Evolutionary conservation across 1,284 basidiomycete genomes (phyloP), one percentile per base, ranked within the genome.

Genomic region (Somion occarium): DNA sequence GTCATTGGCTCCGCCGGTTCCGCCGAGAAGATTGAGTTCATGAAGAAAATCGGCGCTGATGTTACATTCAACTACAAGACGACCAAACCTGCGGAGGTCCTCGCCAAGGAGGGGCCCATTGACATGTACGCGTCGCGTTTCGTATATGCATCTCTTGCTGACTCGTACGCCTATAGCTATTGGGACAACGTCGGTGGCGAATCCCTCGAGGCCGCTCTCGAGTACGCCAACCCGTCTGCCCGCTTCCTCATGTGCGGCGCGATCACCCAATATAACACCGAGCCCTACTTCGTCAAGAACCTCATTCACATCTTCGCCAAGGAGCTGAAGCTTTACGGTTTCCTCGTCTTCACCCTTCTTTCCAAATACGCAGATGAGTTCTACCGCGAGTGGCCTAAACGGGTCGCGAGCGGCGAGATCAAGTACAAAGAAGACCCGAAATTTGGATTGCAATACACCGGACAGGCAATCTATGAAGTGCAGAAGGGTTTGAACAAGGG

Each of bases 11-110:
- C 88, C 1, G 84, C 86, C 0, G 87, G 88, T 0, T 80, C 82
- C 0, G 74, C 80, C 7, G 82, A 83, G 48, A 92, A 91, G 66
- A 80, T 85, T 48, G 65, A 72, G 11, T 85, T 80, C 64, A 73
- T 88, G 58, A 78, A 78, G 57, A 65, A 74, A 30, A 65, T 89
- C 43, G 86, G 87, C 0, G 81, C 81, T 3, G 86, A 92, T 61
- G 76, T 81, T 12, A 81, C 76, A 0, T 81, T 91, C 70, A 88
- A 91, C 68, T 91, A 91, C 72, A 91, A 90, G 68, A 77, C 70
- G 0, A 66, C 66, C 15, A 67, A 69, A 43, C 78, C 78, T 11
- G 67, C 66, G 38, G 70, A 79, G 23, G 74, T 83, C 2, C 74
- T 89, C 54, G 69, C 71, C 56, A 74, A 76, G 58, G 73, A 83